phyloP scores from a whole-genome alignment of 2,329 filamentous ascomycete species.

The Dactylellina leptospora region DNA sequence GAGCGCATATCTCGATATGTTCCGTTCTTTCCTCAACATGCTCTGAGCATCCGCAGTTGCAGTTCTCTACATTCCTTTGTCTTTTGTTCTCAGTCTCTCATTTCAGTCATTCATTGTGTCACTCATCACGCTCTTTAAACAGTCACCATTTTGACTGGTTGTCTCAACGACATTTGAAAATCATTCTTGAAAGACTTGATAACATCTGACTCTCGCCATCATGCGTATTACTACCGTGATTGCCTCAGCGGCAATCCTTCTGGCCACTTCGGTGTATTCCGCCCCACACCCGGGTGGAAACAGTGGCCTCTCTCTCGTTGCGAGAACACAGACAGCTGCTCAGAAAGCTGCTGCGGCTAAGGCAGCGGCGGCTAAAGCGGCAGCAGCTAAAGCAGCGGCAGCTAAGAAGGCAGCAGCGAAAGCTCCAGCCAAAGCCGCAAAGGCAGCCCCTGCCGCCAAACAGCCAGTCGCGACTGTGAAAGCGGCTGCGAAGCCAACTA shows the following conservation, averaged over 20 bases:
- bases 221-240: conserved; percentile 8
- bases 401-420: not conserved
- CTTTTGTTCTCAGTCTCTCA: not conserved
- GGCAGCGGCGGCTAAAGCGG: not conserved
- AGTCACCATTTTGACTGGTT: too few species aligned
- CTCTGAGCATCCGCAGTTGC: not conserved
- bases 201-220: not conserved
- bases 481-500: not conserved
- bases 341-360: not conserved
- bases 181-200: not conserved
- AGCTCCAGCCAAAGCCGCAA: not conserved
- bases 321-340: not conserved
- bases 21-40: not conserved
- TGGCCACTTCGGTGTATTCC: not conserved
- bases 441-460: not conserved
- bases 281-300: not conserved
- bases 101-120: not conserved
- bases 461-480: not conserved
- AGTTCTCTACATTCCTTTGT: not conserved
- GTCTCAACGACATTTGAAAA: not conserved
- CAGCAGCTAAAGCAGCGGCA: not conserved
- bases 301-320: not conserved
- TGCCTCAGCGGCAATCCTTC: conserved; percentile 6
- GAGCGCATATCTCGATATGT: too few species aligned
- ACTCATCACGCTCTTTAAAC: too few species aligned